Base-by-base conservation (phyloP, 768 basidiomycete species). In the Terana coerulea region DNA sequence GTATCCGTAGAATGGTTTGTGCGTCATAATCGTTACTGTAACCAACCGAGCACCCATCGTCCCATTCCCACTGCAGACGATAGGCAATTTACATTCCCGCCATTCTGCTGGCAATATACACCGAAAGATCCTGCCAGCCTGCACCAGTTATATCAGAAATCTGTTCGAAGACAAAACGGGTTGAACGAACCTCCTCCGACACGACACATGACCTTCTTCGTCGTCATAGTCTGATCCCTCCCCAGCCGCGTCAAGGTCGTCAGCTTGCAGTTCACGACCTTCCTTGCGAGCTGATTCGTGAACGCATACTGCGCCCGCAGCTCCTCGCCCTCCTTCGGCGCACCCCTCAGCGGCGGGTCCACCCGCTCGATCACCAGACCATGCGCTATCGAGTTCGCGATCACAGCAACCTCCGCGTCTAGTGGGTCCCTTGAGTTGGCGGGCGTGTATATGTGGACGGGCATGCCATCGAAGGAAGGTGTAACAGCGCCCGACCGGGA, bases 191-290 rank as follows among this genome's bases (percentile, higher is more conserved):
- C 89, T 67, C 88, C 90, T 40, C 91, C 91, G 55, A 94, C 86
- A 53, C 91, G 83, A 69, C 87, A 91, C 86, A 95, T 88, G 26
- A 94, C 91, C 69, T 91, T 94, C 80, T 87, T 91, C 36, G 53
- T 49, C 50, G 67, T 68, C 59, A 75, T 73, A 57, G 70, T 76
- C 61, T 50, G 58, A 43, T 73, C 66, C 30, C 67, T 63, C 19
- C 67, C 72, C 10, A 78, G 70, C 42, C 91, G 79, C 47, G 82
- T 80, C 63, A 91, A 73, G 40, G 89, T 88, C 39, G 91, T 88
- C 68, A 95, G 70, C 58, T 86, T 79, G 66, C 88, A 90, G 22
- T 83, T 86, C 30, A 95, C 77, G 30, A 84, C 75, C 72, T 91
- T 92, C 58, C 81, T 75, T 56, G 81, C 79, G 58, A 91, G 67